Evolutionary conservation across 2,329 filamentous ascomycete species (phyloP).

Genomic region (Rutstroemia sp.): DNA sequence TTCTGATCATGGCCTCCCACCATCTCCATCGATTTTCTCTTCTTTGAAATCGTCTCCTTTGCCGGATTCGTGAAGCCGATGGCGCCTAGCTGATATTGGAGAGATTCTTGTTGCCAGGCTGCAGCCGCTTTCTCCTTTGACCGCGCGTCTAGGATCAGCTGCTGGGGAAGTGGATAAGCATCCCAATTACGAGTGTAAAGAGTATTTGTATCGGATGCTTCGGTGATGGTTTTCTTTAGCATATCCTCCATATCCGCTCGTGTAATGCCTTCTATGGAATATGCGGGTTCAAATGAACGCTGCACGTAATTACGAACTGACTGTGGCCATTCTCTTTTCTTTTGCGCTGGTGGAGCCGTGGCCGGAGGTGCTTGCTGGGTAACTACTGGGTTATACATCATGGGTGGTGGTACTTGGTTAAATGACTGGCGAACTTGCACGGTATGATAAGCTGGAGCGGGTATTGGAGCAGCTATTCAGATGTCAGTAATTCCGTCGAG

Average conservation of each 20-base stretch:
- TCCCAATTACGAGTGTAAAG: constrained; percentile 78
- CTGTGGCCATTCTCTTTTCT: constrained; percentile 67
- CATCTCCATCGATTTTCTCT: constrained; percentile 71
- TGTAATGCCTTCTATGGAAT: constrained; percentile 55
- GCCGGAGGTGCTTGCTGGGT: constrained; percentile 21
- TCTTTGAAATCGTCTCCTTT: constrained; percentile 44
- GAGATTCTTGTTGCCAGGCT: constrained; percentile 25
- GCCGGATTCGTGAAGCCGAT: constrained; percentile 15
- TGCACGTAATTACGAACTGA: constrained; percentile 85
- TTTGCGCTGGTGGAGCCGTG: constrained; percentile 33
- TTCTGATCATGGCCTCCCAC: constrained; percentile 47
- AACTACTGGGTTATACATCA: constrained; percentile 28
- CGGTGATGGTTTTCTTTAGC: constrained; percentile 77
- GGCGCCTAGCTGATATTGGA: constrained; percentile 19
- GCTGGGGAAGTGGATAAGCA: constrained; percentile 73
- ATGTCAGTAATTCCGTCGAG: background rate
- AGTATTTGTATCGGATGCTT: constrained; percentile 65
- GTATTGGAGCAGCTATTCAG: constrained; percentile 31
- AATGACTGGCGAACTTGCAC: constrained; percentile 36
- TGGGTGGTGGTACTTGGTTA: constrained; percentile 23
- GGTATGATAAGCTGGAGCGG: constrained; percentile 36
- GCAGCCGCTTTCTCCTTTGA: constrained; percentile 36
- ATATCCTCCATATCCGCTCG: constrained; percentile 72
- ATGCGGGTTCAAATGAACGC: constrained; percentile 73
- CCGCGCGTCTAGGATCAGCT: constrained; percentile 64